These are phyloP conservation scores for Peronosclerospora sorghi DNA, from an alignment of 352 stramenopile genomes.

Conservation along the genomic window DNA sequence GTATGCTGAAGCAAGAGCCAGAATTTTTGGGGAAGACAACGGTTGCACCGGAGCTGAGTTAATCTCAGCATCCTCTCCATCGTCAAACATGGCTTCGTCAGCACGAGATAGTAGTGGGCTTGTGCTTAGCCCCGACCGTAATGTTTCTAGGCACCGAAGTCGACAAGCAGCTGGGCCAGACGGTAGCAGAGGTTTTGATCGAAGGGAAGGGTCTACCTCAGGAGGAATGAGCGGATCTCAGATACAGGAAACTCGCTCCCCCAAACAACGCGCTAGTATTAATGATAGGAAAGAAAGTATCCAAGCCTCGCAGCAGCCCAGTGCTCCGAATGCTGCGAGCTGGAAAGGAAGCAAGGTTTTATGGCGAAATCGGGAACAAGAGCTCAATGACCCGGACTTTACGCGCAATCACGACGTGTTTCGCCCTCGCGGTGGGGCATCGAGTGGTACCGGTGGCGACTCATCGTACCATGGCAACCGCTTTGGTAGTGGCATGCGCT, in stretches of 20 bases:
- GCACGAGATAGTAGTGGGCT: slow-evolving; percentile 5
- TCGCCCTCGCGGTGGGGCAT: slow-evolving; percentile 24
- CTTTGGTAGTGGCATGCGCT: slow-evolving; percentile 12
- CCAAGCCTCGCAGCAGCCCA: slow-evolving; percentile 10
- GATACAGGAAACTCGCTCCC: slow-evolving; percentile 5
- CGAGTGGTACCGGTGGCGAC: slow-evolving; percentile 19
- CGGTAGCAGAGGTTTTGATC: slow-evolving; percentile 36
- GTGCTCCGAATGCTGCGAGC: slow-evolving; percentile 29
- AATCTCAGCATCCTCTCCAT: slow-evolving; percentile 15
- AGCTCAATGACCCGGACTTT: slow-evolving; percentile 90
- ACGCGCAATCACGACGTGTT: slow-evolving; percentile 70
- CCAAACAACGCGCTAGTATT: slow-evolving; percentile 5
- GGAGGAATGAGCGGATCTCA: neutral
- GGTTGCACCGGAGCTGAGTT: slow-evolving; percentile 12
- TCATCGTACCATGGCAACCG: slow-evolving; percentile 25
- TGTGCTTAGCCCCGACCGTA: slow-evolving; percentile 1
- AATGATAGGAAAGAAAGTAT: slow-evolving; percentile 9
- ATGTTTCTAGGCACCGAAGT: slow-evolving; percentile 10
- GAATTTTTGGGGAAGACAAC: slow-evolving; percentile 86
- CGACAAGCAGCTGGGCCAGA: slow-evolving; percentile 47
- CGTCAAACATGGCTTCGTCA: slow-evolving; percentile 14
- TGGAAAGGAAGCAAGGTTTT: slow-evolving; percentile 89
- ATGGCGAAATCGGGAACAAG: slow-evolving; percentile 89
- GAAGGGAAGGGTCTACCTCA: neutral
- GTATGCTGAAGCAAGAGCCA: slow-evolving; percentile 89